phyloP scores from a whole-genome alignment of 768 basidiomycete species.

The Naematelia encephala region DNA sequence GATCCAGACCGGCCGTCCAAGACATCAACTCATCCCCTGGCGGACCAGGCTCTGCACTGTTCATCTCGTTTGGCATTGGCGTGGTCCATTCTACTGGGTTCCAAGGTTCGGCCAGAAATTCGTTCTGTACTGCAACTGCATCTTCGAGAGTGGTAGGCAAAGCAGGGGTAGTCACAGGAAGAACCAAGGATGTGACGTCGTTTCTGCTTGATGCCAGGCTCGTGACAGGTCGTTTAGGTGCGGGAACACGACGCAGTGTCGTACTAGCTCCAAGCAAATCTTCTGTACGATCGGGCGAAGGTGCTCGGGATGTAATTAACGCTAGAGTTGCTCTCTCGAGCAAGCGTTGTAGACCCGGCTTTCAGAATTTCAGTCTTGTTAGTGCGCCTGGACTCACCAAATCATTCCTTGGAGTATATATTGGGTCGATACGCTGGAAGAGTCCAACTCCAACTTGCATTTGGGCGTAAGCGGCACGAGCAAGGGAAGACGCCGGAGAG shows the following conservation, averaged over 20 bases:
- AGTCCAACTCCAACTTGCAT: background rate
- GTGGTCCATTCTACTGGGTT: background rate
- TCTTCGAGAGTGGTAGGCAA: background rate
- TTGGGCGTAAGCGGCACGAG: background rate
- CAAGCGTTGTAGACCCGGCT: background rate
- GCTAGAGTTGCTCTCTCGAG: background rate
- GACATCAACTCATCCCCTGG: background rate
- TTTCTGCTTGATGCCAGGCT: background rate
- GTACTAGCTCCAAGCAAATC: background rate
- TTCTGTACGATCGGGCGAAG: background rate
- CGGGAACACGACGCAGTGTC: background rate
- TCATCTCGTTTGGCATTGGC: background rate
- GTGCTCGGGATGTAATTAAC: background rate
- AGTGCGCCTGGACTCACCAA: background rate
- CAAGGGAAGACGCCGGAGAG: constrained; percentile 4
- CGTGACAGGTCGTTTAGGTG: background rate
- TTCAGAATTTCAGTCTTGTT: background rate
- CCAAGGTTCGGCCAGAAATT: background rate
- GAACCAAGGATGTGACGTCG: background rate
- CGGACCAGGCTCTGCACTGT: background rate
- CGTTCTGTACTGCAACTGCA: background rate
- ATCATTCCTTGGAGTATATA: background rate
- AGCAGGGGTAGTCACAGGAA: background rate
- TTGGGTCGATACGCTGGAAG: background rate
- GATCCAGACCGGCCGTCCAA: background rate